A percentile compares a stretch with the other conserved stretches of the same genome.
Conservation (phyloP, 2,329 filamentous ascomycete genomes). For the Monascus ruber region DNA sequence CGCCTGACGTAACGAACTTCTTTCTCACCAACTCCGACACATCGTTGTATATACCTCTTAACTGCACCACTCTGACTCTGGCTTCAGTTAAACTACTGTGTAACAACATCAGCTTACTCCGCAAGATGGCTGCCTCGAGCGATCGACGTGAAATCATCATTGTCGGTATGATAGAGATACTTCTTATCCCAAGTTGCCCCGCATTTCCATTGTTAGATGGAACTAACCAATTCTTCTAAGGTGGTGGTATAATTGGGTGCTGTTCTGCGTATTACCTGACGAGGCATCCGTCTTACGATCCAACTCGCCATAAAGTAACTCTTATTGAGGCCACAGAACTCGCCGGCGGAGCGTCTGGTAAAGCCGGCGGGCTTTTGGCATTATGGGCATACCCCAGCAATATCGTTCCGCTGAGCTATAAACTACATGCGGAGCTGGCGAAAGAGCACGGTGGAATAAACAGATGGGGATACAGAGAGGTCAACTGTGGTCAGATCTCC, state of each 20-base stretch:
- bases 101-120: conserved; percentile 7
- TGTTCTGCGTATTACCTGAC: conserved; percentile 88
- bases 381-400: conserved; percentile 82
- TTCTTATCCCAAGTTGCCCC: conserved; percentile 9
- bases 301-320: conserved; percentile 63
- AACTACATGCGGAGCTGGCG: conserved; percentile 73
- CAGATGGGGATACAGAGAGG: conserved; percentile 74
- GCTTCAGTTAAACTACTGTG: conserved; percentile 10
- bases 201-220: conserved; percentile 4
- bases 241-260: conserved; percentile 85
- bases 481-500: conserved; percentile 61
- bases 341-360: conserved; percentile 86
- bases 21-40: no score
- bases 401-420: conserved; percentile 77
- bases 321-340: conserved; percentile 77
- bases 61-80: conserved; percentile 8
- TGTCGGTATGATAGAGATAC: conserved; percentile 19
- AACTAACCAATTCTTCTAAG: conserved; percentile 32
- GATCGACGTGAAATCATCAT: conserved; percentile 30
- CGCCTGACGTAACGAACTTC: background rate
- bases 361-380: conserved; percentile 81
- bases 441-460: conserved; percentile 66
- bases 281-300: conserved; percentile 70
- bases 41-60: no score
- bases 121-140: conserved; percentile 18